phyloP scores from a whole-genome alignment of 2,329 filamentous ascomycete genomes.

The Talaromyces verruculosus region DNA sequence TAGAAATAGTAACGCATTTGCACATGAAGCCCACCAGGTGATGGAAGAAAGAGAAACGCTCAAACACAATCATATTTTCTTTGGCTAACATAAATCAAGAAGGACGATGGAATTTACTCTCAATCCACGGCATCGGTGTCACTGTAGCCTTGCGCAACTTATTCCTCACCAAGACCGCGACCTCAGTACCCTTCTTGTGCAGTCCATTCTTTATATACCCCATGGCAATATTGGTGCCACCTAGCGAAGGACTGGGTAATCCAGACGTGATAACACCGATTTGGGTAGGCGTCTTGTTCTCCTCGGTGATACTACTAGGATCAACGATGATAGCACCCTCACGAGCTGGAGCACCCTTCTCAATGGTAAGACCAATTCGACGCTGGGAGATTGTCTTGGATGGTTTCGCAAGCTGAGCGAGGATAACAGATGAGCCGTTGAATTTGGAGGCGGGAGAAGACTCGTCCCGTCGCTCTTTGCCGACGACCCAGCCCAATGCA shows the following conservation, averaged over 20 bases:
- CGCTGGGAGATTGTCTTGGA: constrained; percentile 65
- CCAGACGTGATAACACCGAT: constrained; percentile 86
- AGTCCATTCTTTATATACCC: constrained; percentile 78
- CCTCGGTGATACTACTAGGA: constrained; percentile 21
- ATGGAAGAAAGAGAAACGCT: constrained; percentile 8
- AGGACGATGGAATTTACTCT: constrained; percentile 68
- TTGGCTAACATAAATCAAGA: constrained; percentile 5
- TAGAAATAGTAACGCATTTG: not conserved
- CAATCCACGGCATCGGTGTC: constrained; percentile 85
- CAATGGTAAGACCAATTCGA: constrained; percentile 76
- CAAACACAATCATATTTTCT: constrained; percentile 3
- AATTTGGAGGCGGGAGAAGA: constrained; percentile 56
- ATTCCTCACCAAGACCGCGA: constrained; percentile 75
- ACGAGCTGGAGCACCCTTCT: constrained; percentile 78
- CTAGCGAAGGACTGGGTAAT: constrained; percentile 80
- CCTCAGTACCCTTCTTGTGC: constrained; percentile 81
- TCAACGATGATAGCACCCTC: constrained; percentile 80
- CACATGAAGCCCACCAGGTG: not conserved
- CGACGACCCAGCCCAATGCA: constrained; percentile 75
- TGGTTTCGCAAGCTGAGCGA: constrained; percentile 64
- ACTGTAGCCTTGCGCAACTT: constrained; percentile 73
- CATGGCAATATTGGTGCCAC: constrained; percentile 89
- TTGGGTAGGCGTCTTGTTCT: constrained; percentile 52
- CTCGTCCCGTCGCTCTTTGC: constrained; percentile 67
- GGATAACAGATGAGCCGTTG: constrained; percentile 76